These are phyloP conservation scores for Helotiales sp. DNA, from an alignment of 2,329 filamentous ascomycete genomes.

Conservation along the genomic window DNA sequence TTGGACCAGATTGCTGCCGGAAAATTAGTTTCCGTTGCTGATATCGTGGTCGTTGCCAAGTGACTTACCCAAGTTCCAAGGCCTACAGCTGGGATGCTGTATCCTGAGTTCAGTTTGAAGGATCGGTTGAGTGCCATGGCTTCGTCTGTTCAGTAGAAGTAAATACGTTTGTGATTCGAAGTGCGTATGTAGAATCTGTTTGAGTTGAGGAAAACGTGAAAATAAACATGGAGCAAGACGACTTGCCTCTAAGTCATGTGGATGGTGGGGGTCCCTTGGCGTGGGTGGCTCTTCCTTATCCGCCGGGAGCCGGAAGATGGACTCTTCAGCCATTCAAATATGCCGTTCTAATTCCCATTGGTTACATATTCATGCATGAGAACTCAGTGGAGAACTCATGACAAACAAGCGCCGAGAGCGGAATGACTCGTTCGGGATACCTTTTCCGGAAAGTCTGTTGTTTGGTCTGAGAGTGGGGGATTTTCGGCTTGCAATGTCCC, in stretches of 20 bases:
- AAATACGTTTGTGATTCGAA: neutral
- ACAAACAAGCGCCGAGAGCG: neutral
- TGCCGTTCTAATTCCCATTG: neutral
- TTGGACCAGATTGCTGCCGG: constrained; percentile 35
- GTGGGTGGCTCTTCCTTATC: neutral
- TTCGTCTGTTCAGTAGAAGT: neutral
- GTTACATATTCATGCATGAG: neutral
- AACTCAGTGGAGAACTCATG: neutral
- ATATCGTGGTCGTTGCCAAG: neutral
- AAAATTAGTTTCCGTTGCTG: neutral
- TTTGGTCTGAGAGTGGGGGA: constrained; percentile 2
- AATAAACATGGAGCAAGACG: neutral
- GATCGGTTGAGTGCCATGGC: constrained; percentile 45
- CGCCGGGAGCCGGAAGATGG: neutral
- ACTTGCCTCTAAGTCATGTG: neutral
- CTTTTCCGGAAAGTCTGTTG: neutral
- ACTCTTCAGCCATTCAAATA: neutral
- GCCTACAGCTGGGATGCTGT: constrained; percentile 48
- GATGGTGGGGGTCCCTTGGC: neutral
- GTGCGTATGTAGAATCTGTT: neutral
- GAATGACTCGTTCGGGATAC: too few species aligned
- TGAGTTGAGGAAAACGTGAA: neutral
- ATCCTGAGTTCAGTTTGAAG: constrained; percentile 48
- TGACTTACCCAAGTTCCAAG: constrained; percentile 46
- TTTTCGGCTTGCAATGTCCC: neutral